Conservation (phyloP, 176 grass and related monocot species). For the Zea luxurians region DNA sequence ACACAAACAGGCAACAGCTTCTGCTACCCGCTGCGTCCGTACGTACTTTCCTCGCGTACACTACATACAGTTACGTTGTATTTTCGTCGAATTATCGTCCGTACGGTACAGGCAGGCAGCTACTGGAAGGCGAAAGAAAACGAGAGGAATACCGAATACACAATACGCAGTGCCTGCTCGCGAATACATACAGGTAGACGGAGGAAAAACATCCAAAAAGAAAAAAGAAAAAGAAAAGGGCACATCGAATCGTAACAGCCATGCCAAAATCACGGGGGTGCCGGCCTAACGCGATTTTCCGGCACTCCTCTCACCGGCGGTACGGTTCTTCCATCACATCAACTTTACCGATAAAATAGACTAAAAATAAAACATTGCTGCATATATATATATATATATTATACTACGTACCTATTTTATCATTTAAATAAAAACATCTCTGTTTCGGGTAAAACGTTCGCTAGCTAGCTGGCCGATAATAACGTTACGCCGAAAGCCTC, state of each 20-base stretch:
- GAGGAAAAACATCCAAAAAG: conserved; percentile 44
- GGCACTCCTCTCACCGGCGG: background rate
- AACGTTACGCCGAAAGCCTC: background rate
- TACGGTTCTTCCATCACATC: conserved; percentile 46
- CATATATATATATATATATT: background rate
- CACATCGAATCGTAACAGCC: conserved; percentile 41
- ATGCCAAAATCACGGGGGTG: conserved; percentile 39
- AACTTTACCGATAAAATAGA: conserved; percentile 11
- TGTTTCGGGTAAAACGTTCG: background rate
- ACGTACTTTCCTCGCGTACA: background rate
- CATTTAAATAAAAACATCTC: background rate
- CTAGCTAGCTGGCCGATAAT: background rate
- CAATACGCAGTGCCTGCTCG: background rate
- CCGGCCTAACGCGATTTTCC: conserved; percentile 38
- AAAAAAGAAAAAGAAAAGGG: conserved; percentile 35
- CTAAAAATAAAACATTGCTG: background rate
- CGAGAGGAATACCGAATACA: background rate
- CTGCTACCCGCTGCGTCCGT: background rate
- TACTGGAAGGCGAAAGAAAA: too few relatives aligned
- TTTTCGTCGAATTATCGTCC: too few relatives aligned
- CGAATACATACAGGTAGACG: too few relatives aligned
- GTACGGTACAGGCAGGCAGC: too few relatives aligned
- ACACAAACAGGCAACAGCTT: too few relatives aligned
- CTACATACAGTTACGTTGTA: too few relatives aligned
- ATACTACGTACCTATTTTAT: too few relatives aligned